Percentiles rank a stretch among this genome's conserved stretches.
Conservation (phyloP, 805 yeast species). For the Nakazawaea ishiwadae region DNA sequence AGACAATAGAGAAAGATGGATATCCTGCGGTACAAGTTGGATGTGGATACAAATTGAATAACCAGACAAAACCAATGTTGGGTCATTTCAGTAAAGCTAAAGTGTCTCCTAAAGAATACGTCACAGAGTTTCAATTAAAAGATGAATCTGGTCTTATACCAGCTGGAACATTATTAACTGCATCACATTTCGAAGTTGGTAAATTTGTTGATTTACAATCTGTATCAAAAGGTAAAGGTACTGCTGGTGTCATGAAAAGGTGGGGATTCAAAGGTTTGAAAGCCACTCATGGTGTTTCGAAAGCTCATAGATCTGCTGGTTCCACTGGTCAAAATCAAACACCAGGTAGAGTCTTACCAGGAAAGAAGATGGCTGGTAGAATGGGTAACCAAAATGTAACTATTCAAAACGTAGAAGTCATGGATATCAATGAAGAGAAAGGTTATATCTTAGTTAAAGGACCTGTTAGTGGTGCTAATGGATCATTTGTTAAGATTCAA, state of each 20-base stretch:
- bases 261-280: conserved; percentile 83
- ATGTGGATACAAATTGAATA: conserved; percentile 63
- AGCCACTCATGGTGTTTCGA: conserved; percentile 94
- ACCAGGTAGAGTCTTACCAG: conserved; percentile 95
- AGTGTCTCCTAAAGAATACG: conserved; percentile 75
- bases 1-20: conserved; percentile 70
- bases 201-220: conserved; percentile 81
- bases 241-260: conserved; percentile 97
- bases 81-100: conserved; percentile 76
- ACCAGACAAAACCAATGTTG: conserved; percentile 59
- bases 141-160: conserved; percentile 62
- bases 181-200: conserved; percentile 81
- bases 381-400: conserved; percentile 82
- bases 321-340: conserved; percentile 94
- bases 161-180: conserved; percentile 71
- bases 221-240: conserved; percentile 89
- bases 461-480: conserved; percentile 85
- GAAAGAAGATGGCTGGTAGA: conserved; percentile 97
- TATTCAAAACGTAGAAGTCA: conserved; percentile 66
- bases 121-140: conserved; percentile 78
- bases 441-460: conserved; percentile 87
- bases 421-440: conserved; percentile 75
- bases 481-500: conserved; percentile 64
- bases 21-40: conserved; percentile 87
- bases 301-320: conserved; percentile 93